phyloP scores from a whole-genome alignment of 371 early-diverging fungal genomes.

The Dichotomocladium elegans region DNA sequence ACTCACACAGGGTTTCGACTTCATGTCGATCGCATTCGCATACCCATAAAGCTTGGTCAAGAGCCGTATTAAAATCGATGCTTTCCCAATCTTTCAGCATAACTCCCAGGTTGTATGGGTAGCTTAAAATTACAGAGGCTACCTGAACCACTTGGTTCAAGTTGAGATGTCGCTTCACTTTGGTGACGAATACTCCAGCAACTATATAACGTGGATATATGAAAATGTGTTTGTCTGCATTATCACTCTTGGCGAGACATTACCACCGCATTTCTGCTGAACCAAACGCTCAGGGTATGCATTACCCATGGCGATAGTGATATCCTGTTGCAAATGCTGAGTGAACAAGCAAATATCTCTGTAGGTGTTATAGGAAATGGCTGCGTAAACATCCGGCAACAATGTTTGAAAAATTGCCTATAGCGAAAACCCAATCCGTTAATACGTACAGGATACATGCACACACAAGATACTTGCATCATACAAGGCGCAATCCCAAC shows the following conservation, averaged over 20 bases:
- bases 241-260: neutral
- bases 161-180: constrained; percentile 48
- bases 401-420: constrained; percentile 37
- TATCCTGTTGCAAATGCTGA: constrained; percentile 28
- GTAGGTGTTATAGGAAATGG: constrained; percentile 26
- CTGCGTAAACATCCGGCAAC: constrained; percentile 31
- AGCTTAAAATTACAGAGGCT: neutral
- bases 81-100: neutral
- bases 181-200: constrained; percentile 49
- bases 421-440: neutral
- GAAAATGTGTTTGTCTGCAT: neutral
- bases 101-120: neutral
- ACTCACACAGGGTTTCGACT: neutral
- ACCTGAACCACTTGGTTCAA: constrained; percentile 49
- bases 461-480: constrained; percentile 26
- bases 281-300: constrained; percentile 26
- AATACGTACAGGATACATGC: neutral
- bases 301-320: constrained; percentile 18
- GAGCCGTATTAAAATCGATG: neutral
- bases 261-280: constrained; percentile 32
- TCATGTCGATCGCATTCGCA: neutral
- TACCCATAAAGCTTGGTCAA: neutral
- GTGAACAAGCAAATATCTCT: constrained; percentile 38
- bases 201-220: constrained; percentile 15
- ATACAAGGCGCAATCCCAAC: constrained; percentile 54